phyloP scores from a whole-genome alignment of 495 filamentous ascomycete species.

The Penicillium taxi region DNA sequence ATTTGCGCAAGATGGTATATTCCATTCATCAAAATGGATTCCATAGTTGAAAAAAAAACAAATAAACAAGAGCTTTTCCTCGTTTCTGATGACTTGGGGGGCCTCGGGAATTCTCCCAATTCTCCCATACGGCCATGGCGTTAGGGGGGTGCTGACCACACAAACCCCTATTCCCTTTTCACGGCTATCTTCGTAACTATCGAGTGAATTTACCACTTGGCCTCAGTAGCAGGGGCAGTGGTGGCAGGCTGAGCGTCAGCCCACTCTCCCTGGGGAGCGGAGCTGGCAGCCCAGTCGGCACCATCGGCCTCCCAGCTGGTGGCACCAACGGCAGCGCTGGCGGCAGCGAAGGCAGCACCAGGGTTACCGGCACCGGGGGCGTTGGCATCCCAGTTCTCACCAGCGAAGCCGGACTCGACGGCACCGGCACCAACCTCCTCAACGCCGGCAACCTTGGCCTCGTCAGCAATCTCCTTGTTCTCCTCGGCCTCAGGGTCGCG shows the following conservation, averaged over 20 bases:
- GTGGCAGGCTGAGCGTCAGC: conserved; percentile 51
- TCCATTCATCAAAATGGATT: conserved; percentile 19
- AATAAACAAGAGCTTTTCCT: conserved; percentile 23
- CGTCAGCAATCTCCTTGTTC: conserved; percentile 77
- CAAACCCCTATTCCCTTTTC: conserved; percentile 23
- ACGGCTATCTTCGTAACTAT: conserved; percentile 26
- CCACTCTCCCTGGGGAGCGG: conserved; percentile 49
- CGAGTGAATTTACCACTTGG: conserved; percentile 55
- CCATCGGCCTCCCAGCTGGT: conserved; percentile 75
- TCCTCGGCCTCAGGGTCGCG: conserved; percentile 98
- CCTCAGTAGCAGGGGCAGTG: conserved; percentile 32
- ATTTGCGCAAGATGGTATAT: conserved; percentile 21
- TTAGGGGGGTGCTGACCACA: conserved; percentile 17
- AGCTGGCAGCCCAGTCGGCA: conserved; percentile 63
- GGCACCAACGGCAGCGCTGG: conserved; percentile 52
- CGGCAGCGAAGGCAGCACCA: conserved; percentile 54
- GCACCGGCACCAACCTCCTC: conserved; percentile 79
- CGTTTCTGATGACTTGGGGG: conserved; percentile 7
- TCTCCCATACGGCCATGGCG: conserved; percentile 23
- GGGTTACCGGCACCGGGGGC: conserved; percentile 51
- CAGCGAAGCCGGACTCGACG: conserved; percentile 72
- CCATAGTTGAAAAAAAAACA: conserved; percentile 17
- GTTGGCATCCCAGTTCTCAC: conserved; percentile 49
- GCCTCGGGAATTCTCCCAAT: conserved; percentile 15
- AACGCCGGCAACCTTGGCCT: conserved; percentile 58